Conservation (phyloP, 768 basidiomycete genomes). For the Crassisporium funariophilum region DNA sequence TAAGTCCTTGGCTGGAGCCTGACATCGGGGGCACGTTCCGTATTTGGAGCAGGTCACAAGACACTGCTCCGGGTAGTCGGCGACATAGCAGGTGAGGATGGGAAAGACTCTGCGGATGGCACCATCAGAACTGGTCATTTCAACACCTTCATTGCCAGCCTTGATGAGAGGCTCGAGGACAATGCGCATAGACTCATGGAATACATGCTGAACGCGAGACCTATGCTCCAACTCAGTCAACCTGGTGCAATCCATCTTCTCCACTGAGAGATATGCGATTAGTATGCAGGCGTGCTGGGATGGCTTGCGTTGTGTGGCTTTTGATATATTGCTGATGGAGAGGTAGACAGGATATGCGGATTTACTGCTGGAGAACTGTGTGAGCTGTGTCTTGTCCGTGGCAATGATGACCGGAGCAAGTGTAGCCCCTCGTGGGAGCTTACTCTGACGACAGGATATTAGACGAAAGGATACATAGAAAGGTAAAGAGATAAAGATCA, state of each 20-base stretch:
- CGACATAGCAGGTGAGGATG: constrained; percentile 37
- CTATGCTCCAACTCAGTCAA: background rate
- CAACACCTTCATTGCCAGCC: constrained; percentile 29
- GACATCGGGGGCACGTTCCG: constrained; percentile 26
- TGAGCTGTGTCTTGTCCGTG: too few relatives aligned
- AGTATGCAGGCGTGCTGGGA: constrained; percentile 32
- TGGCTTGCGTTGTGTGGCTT: constrained; percentile 29
- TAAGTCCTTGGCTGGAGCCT: too few relatives aligned
- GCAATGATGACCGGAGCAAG: constrained; percentile 39
- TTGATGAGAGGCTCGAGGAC: constrained; percentile 30
- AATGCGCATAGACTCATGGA: constrained; percentile 14
- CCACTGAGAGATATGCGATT: constrained; percentile 39
- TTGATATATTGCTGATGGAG: constrained; percentile 37
- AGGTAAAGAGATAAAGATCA: too few relatives aligned
- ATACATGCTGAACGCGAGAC: constrained; percentile 8
- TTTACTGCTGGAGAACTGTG: constrained; percentile 37
- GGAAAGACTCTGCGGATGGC: constrained; percentile 25
- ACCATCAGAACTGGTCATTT: constrained; percentile 35
- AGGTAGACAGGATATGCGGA: constrained; percentile 42
- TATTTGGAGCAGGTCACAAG: constrained; percentile 26
- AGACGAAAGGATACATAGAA: too few relatives aligned
- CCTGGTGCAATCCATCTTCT: constrained; percentile 25
- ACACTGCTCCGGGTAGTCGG: constrained; percentile 41
- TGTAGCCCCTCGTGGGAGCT: too few relatives aligned
- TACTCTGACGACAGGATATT: too few relatives aligned